Conservation (phyloP, 1,139 yeast species). For the Yamadazyma diddensiae region DNA sequence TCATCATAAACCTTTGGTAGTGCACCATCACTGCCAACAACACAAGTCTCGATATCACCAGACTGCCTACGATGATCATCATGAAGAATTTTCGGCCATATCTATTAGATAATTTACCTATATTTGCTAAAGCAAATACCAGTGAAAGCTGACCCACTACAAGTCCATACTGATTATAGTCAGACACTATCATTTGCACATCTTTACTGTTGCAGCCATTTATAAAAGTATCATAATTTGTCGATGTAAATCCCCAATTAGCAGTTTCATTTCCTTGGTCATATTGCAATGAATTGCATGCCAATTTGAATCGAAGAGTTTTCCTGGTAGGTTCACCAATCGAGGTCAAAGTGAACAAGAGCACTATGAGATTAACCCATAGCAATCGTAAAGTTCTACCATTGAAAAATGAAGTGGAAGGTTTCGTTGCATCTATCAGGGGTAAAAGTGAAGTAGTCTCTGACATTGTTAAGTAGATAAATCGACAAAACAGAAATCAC, state of each 20-base stretch:
- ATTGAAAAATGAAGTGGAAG: neutral
- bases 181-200: conserved; percentile 35
- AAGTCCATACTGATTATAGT: conserved; percentile 30
- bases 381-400: conserved; percentile 4
- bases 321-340: conserved; percentile 36
- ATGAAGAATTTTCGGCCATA: conserved; percentile 57
- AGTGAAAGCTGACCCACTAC: conserved; percentile 27
- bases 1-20: conserved; percentile 29
- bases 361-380: conserved; percentile 26
- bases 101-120: conserved; percentile 64
- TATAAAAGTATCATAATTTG: too few relatives aligned
- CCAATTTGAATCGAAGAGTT: conserved; percentile 32
- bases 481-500: too few relatives aligned
- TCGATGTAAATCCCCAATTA: too few relatives aligned
- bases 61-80: conserved; percentile 26
- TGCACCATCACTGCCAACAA: conserved; percentile 29
- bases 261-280: too few relatives aligned
- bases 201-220: conserved; percentile 28
- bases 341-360: conserved; percentile 27
- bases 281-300: conserved; percentile 28
- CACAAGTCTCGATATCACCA: conserved; percentile 25
- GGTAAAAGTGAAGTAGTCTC: neutral
- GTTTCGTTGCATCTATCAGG: neutral
- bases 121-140: conserved; percentile 41
- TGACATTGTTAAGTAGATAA: too few relatives aligned